Conservation (phyloP, 139 green algal species). For the Closterium sp. region DNA sequence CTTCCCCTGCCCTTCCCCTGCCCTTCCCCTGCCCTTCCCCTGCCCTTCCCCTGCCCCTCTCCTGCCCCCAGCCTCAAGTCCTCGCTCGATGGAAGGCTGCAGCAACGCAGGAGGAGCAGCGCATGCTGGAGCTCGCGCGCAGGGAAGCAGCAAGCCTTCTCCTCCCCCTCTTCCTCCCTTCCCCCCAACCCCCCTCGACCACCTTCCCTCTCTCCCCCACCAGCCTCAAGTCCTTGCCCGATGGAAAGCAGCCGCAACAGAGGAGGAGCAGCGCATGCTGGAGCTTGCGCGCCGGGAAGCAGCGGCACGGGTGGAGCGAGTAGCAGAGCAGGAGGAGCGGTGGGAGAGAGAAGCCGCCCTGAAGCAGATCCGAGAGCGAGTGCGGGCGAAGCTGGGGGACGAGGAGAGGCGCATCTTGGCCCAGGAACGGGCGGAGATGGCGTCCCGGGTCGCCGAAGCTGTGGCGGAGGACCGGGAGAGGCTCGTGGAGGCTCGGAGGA, state of each 20-base stretch:
- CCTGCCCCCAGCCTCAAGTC: background rate
- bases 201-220: too few species aligned
- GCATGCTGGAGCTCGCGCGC: conserved; percentile 9
- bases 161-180: too few species aligned
- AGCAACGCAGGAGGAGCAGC: conserved; percentile 7
- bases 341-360: conserved; percentile 1
- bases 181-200: too few species aligned
- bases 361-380: conserved; percentile 10
- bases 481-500: background rate
- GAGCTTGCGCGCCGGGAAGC: conserved; percentile 9
- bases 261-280: conserved; percentile 21
- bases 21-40: background rate
- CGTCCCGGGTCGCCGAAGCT: background rate
- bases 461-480: background rate
- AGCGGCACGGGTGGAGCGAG: background rate
- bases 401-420: background rate
- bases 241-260: background rate
- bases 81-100: background rate
- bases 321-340: conserved; percentile 23
- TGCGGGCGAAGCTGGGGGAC: background rate
- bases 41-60: background rate
- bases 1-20: background rate
- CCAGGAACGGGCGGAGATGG: background rate
- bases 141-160: conserved; percentile 29
- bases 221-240: background rate